phyloP scores from a whole-genome alignment of 371 early-diverging fungal species.

The Cokeromyces recurvatus region DNA sequence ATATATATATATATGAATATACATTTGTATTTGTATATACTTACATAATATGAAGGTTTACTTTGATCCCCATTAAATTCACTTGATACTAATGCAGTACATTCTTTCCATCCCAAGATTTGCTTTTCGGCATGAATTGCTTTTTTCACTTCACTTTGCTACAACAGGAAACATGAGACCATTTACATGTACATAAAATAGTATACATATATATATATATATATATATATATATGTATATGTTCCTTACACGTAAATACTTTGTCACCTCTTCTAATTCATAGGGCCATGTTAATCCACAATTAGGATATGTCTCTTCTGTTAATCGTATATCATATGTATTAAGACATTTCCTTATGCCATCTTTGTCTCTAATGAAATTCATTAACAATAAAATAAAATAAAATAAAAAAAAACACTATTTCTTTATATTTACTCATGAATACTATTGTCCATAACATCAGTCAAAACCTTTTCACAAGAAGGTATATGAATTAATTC shows the following conservation, averaged over 20 bases:
- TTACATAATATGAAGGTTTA: constrained; percentile 44
- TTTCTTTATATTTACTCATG: constrained; percentile 22
- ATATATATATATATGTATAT: too few relatives aligned
- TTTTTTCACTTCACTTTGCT: constrained; percentile 50
- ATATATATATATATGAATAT: too few relatives aligned
- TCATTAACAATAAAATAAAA: too few relatives aligned
- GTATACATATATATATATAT: too few relatives aligned
- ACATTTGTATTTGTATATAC: too few relatives aligned
- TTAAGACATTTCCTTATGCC: constrained; percentile 59
- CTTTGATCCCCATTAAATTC: constrained; percentile 46
- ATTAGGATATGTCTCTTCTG: constrained; percentile 50
- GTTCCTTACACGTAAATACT: constrained; percentile 52
- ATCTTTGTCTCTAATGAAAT: constrained; percentile 11
- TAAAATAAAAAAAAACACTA: too few relatives aligned
- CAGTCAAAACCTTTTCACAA: constrained; percentile 30
- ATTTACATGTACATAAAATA: too few relatives aligned
- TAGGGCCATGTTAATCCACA: constrained; percentile 81
- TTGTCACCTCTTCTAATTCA: constrained; percentile 54
- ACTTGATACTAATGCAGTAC: constrained; percentile 45
- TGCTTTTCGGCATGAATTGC: constrained; percentile 59
- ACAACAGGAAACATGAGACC: too few relatives aligned
- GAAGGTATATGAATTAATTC: constrained; percentile 17
- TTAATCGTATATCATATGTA: constrained; percentile 76
- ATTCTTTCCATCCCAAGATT: constrained; percentile 61
- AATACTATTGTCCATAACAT: constrained; percentile 24